phyloP scores from a whole-genome alignment of 495 filamentous ascomycete genomes.

The Lophium mytilinum region DNA sequence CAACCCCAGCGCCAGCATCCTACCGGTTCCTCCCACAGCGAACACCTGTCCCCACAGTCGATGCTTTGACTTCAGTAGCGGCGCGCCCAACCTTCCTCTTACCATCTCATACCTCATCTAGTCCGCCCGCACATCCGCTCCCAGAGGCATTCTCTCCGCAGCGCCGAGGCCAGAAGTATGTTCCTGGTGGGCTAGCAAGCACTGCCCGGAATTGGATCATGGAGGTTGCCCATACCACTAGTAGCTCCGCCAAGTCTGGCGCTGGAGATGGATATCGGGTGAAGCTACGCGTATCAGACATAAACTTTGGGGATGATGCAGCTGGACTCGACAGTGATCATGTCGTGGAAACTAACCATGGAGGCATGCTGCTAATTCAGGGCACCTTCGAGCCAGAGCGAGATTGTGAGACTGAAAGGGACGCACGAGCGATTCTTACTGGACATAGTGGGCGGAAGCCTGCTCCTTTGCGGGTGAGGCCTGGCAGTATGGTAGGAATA shows the following conservation, averaged over 20 bases:
- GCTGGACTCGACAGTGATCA: neutral
- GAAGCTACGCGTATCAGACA: slow-evolving; percentile 3
- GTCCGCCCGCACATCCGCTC: slow-evolving; percentile 14
- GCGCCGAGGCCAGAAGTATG: slow-evolving; percentile 32
- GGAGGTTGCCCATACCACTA: slow-evolving; percentile 27
- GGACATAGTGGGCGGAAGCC: slow-evolving; percentile 3
- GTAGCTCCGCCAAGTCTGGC: slow-evolving; percentile 1
- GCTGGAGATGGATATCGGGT: slow-evolving; percentile 10
- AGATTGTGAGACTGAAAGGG: neutral
- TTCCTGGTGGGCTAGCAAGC: slow-evolving; percentile 33
- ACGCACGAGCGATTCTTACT: slow-evolving; percentile 9
- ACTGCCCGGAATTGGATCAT: slow-evolving; percentile 33
- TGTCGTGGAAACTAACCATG: slow-evolving; percentile 7
- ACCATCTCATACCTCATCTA: slow-evolving; percentile 4
- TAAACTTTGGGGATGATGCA: no score
- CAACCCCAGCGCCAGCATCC: neutral
- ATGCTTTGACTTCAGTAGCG: neutral
- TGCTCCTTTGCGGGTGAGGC: slow-evolving; percentile 4
- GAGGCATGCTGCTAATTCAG: slow-evolving; percentile 13
- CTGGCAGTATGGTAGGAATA: slow-evolving; percentile 24
- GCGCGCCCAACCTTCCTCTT: slow-evolving; percentile 18
- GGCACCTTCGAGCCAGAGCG: slow-evolving; percentile 5
- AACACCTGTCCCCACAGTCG: neutral
- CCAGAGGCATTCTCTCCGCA: slow-evolving; percentile 36
- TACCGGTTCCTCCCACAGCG: neutral